Evolutionary conservation across 2,329 filamentous ascomycete genomes (phyloP).

Genomic region (Graphilbum fragrans): DNA sequence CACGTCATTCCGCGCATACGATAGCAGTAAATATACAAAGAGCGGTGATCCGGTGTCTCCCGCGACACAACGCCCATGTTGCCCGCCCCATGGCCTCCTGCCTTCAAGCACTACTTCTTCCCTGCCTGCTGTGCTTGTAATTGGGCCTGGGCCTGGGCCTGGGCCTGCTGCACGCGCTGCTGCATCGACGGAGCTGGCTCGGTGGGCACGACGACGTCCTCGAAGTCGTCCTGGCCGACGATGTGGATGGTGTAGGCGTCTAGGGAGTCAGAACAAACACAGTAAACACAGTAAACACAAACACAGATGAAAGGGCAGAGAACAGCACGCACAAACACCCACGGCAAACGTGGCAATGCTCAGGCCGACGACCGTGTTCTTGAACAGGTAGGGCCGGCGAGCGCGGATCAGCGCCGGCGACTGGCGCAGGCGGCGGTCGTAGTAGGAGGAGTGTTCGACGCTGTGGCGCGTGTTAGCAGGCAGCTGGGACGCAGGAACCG

Average conservation of each 20-base stretch:
- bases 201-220: slow-evolving; percentile 84
- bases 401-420: slow-evolving; percentile 84
- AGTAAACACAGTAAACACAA: not conserved
- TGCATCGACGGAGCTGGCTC: slow-evolving; percentile 29
- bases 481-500: not conserved
- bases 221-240: slow-evolving; percentile 93
- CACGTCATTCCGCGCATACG: no score
- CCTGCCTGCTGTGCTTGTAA: slow-evolving; percentile 5
- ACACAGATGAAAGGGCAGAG: not conserved
- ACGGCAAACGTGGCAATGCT: slow-evolving; percentile 64
- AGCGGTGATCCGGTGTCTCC: no score
- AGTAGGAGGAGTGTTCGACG: slow-evolving; percentile 60
- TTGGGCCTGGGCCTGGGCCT: slow-evolving; percentile 18
- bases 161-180: slow-evolving; percentile 10
- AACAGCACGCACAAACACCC: slow-evolving; percentile 67
- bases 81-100: no score
- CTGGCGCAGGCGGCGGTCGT: slow-evolving; percentile 77
- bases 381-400: slow-evolving; percentile 79
- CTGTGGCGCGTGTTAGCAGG: slow-evolving; percentile 12
- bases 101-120: slow-evolving; percentile 6
- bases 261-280: slow-evolving; percentile 13
- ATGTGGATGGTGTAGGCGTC: slow-evolving; percentile 59
- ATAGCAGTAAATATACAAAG: no score
- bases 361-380: slow-evolving; percentile 75
- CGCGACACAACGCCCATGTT: no score